Base-by-base conservation (phyloP, 305 asterid genomes). In the Lippia alba region DNA sequence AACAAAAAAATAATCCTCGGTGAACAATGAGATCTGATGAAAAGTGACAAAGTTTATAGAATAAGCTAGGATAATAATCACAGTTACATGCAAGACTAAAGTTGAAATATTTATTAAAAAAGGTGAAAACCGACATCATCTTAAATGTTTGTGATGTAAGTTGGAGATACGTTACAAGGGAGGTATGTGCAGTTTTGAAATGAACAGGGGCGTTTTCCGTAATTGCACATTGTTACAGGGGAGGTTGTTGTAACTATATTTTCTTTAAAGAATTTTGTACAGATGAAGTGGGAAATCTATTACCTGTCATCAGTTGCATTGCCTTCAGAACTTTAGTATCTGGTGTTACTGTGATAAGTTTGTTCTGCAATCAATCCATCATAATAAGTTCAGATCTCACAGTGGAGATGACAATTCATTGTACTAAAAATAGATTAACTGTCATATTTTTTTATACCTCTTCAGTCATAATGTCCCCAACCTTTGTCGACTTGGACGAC, bases 401-500 rank as follows among this genome's bases (percentile, higher is more conserved):
- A 50, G 57, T 24, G 6, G 12, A 33, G 19, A 24, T 5, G 11
- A 11, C 41, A n/a, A 30, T 19, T 17, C 12, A 58, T 39, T 24
- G 6, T 41, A 44, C 14, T 24, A 39, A 53, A 16, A 8, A 64
- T 12, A 54, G 58, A 17, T 15, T 17, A 70, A 20, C 73, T 33
- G 51, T 17, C 7, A 15, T 6, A n/a, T 12, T 14, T 6, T 6
- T 36, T 56, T 48, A 67, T 81, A 80, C 97, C 99, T 94, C 99
- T 80, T 94, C 99, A 3, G 99, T 94, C 99, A 94, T 94, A 62
- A 94, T 91, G 82, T 94, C 99, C 56, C 99, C 99, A 55, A 94
- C 99, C 79, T 90, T 94, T 8, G 99, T 94, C 4, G 97, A 85
- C 78, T 91, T 94, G 80, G 99, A 94, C 65, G 99, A 94, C 70